Evolutionary conservation across 2,329 filamentous ascomycete species (phyloP).

Genomic region (Chrysoporthe cubensis): DNA sequence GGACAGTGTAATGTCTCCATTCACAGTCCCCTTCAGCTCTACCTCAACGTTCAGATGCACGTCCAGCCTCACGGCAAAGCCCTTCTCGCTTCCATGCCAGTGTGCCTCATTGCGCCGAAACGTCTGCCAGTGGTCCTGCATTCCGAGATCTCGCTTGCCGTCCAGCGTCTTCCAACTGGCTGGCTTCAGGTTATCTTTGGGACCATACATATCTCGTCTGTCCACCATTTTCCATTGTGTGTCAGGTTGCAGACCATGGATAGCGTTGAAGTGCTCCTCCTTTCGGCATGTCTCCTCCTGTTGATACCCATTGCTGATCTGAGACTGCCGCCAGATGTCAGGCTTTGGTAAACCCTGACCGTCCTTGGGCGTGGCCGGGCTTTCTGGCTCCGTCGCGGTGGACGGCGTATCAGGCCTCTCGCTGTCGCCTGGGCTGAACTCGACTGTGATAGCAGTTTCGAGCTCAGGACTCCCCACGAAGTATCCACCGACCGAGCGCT

Average conservation of each 20-base stretch:
- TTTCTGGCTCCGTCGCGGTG: conserved; percentile 23
- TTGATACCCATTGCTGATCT: neutral
- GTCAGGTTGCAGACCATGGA: neutral
- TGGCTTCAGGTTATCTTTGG: conserved; percentile 10
- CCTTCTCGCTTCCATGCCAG: conserved; percentile 23
- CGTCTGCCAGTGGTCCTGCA: conserved; percentile 19
- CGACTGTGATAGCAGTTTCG: conserved; percentile 20
- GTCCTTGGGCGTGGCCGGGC: conserved; percentile 20
- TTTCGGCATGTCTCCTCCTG: neutral
- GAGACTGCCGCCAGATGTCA: conserved; percentile 5
- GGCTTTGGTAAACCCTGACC: conserved; percentile 1
- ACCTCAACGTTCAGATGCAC: conserved; percentile 24
- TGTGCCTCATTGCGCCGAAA: conserved; percentile 14
- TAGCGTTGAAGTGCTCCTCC: neutral
- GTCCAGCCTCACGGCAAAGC: conserved; percentile 21
- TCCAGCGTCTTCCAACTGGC: conserved; percentile 24
- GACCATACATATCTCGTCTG: conserved; percentile 6
- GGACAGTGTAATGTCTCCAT: conserved; percentile 25
- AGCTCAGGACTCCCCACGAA: conserved; percentile 17
- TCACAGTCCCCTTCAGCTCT: conserved; percentile 22
- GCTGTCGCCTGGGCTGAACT: conserved; percentile 19
- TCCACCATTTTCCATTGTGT: conserved; percentile 21
- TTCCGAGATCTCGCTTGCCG: conserved; percentile 13
- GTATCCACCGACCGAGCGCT: neutral
- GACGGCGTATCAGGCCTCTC: conserved; percentile 23